These are phyloP conservation scores for Phoma sp. DNA, from an alignment of 2,329 filamentous ascomycete genomes.

Conservation along the genomic window DNA sequence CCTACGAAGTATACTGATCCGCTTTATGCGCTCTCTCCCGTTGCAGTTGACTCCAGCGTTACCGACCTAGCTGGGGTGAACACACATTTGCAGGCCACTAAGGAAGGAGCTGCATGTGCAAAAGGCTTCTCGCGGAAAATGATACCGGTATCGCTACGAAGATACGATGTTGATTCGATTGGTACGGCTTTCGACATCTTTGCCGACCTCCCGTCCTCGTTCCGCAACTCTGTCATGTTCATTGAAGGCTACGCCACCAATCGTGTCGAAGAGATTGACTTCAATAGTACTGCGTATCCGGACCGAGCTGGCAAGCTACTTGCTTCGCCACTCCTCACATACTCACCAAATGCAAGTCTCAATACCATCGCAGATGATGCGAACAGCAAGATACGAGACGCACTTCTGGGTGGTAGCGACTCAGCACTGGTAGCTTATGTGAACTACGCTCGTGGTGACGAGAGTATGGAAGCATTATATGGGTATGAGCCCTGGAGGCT, in stretches of 20 bases:
- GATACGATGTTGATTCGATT: background rate
- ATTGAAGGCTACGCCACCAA: constrained; percentile 30
- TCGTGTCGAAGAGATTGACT: constrained; percentile 20
- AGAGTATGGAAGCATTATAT: constrained; percentile 40
- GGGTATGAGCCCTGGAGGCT: constrained; percentile 46
- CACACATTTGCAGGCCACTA: background rate
- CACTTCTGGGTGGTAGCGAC: background rate
- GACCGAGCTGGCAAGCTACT: constrained; percentile 26
- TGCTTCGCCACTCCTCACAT: background rate
- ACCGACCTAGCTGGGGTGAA: background rate
- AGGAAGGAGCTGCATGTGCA: background rate
- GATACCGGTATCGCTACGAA: background rate
- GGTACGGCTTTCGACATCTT: constrained; percentile 3
- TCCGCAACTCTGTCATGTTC: constrained; percentile 17
- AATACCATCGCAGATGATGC: background rate
- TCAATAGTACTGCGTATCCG: constrained; percentile 29
- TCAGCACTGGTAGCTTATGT: constrained; percentile 32
- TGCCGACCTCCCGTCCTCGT: background rate
- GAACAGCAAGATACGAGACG: background rate
- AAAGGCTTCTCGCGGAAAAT: background rate
- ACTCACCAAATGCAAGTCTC: background rate
- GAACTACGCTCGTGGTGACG: constrained; percentile 44
- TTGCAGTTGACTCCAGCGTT: background rate
- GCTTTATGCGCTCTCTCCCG: background rate
- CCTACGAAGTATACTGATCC: background rate